phyloP scores from a whole-genome alignment of 176 grass and related monocot genomes.

The Typha latifolia region DNA sequence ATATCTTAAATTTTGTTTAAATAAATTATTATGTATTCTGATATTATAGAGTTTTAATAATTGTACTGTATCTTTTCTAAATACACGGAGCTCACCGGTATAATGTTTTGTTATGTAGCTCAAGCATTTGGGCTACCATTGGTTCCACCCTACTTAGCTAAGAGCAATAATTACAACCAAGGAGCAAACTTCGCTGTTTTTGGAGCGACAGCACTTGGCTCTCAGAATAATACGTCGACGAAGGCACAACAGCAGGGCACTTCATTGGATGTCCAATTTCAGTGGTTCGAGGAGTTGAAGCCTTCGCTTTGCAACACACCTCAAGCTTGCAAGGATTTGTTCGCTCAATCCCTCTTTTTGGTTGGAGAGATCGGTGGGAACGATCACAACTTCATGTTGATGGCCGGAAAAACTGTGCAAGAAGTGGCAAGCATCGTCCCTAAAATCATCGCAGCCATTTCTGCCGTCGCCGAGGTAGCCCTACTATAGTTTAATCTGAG shows the following conservation, averaged over 20 bases:
- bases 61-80: too few species aligned
- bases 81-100: too few species aligned
- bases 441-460: conserved; percentile 17
- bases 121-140: conserved; percentile 32
- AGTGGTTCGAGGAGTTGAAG: conserved; percentile 37
- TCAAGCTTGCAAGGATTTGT: conserved; percentile 31
- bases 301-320: conserved; percentile 27
- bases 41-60: too few species aligned
- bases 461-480: conserved; percentile 34
- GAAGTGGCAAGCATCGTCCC: conserved; percentile 25
- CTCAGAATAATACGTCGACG: conserved; percentile 9
- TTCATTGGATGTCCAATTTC: conserved; percentile 22
- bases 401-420: conserved; percentile 14
- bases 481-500: too few species aligned
- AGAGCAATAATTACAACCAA: conserved; percentile 11
- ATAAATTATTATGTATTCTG: too few species aligned
- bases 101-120: conserved; percentile 5
- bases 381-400: conserved; percentile 27
- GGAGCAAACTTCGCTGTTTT: conserved; percentile 39
- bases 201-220: conserved; percentile 28
- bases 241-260: conserved; percentile 19
- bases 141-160: conserved; percentile 25
- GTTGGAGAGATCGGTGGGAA: conserved; percentile 45
- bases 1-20: too few species aligned
- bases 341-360: conserved; percentile 23